Evolutionary conservation across 257 asterid species (phyloP).

Genomic region (Nicotiana sylvestris): DNA sequence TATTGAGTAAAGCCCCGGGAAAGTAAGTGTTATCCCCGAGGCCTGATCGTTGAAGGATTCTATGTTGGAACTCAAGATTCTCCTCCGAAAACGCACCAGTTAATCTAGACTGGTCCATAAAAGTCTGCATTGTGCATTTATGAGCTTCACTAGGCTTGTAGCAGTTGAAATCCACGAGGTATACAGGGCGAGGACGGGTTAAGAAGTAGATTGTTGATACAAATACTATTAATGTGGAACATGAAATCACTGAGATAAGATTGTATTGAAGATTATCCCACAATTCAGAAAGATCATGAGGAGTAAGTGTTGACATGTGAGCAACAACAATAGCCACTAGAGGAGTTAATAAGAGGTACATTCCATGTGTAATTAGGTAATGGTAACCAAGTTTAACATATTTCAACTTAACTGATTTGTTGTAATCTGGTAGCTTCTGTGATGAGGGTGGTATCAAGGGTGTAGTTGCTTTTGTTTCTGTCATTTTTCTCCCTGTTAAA

Average conservation of each 20-base stretch:
- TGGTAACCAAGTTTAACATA: slow-evolving; percentile 38
- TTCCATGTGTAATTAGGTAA: slow-evolving; percentile 36
- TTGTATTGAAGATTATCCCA: slow-evolving; percentile 37
- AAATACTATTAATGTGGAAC: slow-evolving; percentile 28
- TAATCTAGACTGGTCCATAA: slow-evolving; percentile 29
- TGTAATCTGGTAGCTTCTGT: slow-evolving; percentile 30
- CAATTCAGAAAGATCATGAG: slow-evolving; percentile 24
- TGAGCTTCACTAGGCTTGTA: slow-evolving; percentile 35
- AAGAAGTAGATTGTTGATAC: slow-evolving; percentile 27
- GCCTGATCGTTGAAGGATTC: slow-evolving; percentile 36
- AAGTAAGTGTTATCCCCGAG: slow-evolving; percentile 36
- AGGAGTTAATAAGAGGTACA: slow-evolving; percentile 29
- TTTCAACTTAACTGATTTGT: slow-evolving; percentile 33
- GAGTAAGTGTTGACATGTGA: slow-evolving; percentile 31
- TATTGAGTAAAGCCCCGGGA: slow-evolving; percentile 33
- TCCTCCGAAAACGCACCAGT: slow-evolving; percentile 29
- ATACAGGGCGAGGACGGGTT: slow-evolving; percentile 37
- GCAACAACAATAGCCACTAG: slow-evolving; percentile 23
- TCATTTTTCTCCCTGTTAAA: slow-evolving; percentile 27
- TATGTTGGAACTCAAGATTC: slow-evolving; percentile 34
- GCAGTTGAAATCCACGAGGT: slow-evolving; percentile 33
- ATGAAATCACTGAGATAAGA: slow-evolving; percentile 27
- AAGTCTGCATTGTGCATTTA: slow-evolving; percentile 30
- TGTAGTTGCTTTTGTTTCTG: slow-evolving; percentile 12
- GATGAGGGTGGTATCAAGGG: slow-evolving; percentile 32